Conservation (phyloP, 345 rosid genomes). For the Eucalyptus sp. region DNA sequence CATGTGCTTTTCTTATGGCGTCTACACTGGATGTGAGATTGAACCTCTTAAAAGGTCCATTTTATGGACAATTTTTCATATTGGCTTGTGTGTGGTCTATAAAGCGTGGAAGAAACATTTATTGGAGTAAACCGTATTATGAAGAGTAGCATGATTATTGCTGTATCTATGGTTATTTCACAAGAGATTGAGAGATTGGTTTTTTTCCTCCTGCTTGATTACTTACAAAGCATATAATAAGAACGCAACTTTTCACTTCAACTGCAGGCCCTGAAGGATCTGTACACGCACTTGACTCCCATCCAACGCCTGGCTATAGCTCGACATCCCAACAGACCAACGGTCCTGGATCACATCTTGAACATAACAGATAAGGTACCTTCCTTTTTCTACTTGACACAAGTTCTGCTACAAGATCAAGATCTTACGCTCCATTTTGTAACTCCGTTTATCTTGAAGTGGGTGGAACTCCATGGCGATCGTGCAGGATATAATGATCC, state of each 20-base stretch:
- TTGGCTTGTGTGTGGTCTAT: neutral
- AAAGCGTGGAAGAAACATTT: neutral
- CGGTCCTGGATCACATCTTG: slow-evolving; percentile 86
- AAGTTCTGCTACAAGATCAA: neutral
- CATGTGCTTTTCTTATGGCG: neutral
- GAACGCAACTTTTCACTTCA: neutral
- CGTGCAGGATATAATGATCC: slow-evolving; percentile 97
- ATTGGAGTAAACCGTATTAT: neutral
- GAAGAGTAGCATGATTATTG: neutral
- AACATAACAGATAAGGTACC: slow-evolving; percentile 83
- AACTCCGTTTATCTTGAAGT: slow-evolving; percentile 23
- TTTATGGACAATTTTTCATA: neutral
- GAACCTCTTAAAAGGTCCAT: neutral
- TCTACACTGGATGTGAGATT: neutral
- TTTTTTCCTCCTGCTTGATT: neutral
- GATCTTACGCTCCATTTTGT: neutral
- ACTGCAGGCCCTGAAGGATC: slow-evolving; percentile 67
- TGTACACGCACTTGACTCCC: slow-evolving; percentile 69
- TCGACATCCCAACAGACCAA: slow-evolving; percentile 91
- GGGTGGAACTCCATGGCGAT: slow-evolving; percentile 98
- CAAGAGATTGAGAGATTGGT: neutral
- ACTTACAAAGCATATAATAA: neutral
- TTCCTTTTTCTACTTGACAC: neutral
- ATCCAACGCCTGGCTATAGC: slow-evolving; percentile 90
- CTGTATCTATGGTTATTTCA: neutral